phyloP scores from a whole-genome alignment of 495 filamentous ascomycete genomes.

The Glutinoglossum americanum region DNA sequence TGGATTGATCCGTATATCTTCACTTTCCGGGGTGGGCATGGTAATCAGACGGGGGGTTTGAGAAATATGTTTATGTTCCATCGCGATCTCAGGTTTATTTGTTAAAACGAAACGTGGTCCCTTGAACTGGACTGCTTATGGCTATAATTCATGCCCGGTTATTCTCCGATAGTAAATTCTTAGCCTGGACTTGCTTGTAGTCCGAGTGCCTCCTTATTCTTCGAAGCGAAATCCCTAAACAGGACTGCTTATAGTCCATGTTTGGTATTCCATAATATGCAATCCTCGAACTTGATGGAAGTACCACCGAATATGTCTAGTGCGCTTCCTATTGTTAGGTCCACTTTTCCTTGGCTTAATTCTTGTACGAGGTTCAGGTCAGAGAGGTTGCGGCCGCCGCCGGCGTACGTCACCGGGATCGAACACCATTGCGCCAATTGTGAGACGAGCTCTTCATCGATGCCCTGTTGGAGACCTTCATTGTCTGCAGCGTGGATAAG shows the following conservation, averaged over 20 bases:
- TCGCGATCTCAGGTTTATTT: too few relatives aligned
- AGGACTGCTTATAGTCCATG: background rate
- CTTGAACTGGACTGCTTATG: too few relatives aligned
- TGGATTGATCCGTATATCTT: too few relatives aligned
- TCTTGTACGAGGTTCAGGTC: slow-evolving; percentile 62
- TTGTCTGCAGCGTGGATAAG: slow-evolving; percentile 98
- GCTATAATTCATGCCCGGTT: too few relatives aligned
- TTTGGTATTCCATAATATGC: slow-evolving; percentile 44
- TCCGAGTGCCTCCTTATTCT: too few relatives aligned
- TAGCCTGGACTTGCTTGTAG: too few relatives aligned
- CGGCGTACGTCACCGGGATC: slow-evolving; percentile 89
- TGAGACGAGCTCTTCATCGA: slow-evolving; percentile 67
- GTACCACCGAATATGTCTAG: slow-evolving; percentile 86
- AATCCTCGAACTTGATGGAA: slow-evolving; percentile 68
- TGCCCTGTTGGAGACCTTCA: slow-evolving; percentile 74
- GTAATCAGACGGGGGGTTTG: too few relatives aligned
- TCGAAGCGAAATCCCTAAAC: too few relatives aligned
- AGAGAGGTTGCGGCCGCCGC: slow-evolving; percentile 58
- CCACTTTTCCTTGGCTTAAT: slow-evolving; percentile 60
- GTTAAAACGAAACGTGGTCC: too few relatives aligned
- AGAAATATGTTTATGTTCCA: too few relatives aligned
- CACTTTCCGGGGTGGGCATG: too few relatives aligned
- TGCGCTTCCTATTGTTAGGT: slow-evolving; percentile 90
- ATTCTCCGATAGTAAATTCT: too few relatives aligned
- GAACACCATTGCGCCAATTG: slow-evolving; percentile 63